Percentiles rank a stretch among this genome's conserved stretches.
Evolutionary conservation across 768 basidiomycete species (phyloP).

Genomic region (Butyriboletus loyo): DNA sequence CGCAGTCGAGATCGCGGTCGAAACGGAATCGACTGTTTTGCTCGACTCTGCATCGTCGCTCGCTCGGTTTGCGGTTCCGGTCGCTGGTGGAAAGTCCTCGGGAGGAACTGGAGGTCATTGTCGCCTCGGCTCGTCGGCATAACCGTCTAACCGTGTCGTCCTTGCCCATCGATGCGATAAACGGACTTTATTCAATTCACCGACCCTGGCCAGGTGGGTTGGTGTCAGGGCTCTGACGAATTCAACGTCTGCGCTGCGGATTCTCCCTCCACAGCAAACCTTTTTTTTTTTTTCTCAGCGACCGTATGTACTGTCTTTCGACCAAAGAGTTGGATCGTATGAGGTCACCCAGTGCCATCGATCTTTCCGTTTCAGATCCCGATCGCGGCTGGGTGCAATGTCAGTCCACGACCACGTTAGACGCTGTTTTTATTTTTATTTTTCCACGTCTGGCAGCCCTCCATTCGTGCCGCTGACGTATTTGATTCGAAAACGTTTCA

Average conservation of each 20-base stretch:
- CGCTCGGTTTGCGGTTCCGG: constrained; percentile 10
- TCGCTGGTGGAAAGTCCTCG: constrained; percentile 1
- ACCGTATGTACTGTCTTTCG: neutral
- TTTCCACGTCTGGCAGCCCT: constrained; percentile 3
- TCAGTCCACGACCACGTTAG: constrained; percentile 9
- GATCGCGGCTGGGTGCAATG: constrained; percentile 11
- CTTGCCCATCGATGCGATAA: constrained; percentile 3
- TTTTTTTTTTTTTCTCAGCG: neutral
- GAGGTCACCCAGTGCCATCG: constrained; percentile 5
- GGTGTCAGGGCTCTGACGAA: constrained; percentile 3
- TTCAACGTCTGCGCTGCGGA: neutral
- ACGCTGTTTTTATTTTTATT: neutral
- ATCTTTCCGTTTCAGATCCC: constrained; percentile 10
- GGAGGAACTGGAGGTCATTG: neutral
- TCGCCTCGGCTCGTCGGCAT: constrained; percentile 10
- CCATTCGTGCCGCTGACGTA: constrained; percentile 18
- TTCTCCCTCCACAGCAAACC: constrained; percentile 6
- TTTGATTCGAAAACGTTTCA: constrained; percentile 19
- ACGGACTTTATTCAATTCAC: constrained; percentile 15
- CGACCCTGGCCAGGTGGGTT: no score
- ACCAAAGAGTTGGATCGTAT: neutral
- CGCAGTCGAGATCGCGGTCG: neutral
- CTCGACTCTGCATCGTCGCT: neutral
- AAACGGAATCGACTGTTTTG: constrained; percentile 8
- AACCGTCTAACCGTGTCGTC: constrained; percentile 1